Evolutionary conservation across 1,284 basidiomycete genomes (phyloP).

Genomic region (Leccinum fuscescens): DNA sequence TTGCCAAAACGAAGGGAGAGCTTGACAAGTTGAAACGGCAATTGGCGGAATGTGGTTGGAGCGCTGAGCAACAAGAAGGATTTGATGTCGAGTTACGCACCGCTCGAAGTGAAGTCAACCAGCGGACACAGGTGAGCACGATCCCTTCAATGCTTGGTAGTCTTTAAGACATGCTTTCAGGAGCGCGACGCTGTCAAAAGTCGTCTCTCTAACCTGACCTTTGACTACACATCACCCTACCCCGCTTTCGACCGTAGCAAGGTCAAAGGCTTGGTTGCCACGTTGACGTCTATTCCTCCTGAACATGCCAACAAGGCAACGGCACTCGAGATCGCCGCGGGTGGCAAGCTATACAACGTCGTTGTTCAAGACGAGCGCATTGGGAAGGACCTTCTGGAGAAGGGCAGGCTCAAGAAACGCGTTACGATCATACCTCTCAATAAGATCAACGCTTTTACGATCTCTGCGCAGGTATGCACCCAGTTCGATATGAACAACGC

Average conservation of each 20-base stretch:
- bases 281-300: constrained; percentile 73
- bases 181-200: constrained; percentile 72
- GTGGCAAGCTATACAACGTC: constrained; percentile 90
- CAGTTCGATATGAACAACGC: neutral
- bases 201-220: constrained; percentile 74
- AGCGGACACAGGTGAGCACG: constrained; percentile 63
- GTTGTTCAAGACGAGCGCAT: constrained; percentile 91
- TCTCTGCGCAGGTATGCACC: constrained; percentile 57
- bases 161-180: constrained; percentile 38
- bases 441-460: constrained; percentile 78
- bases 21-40: constrained; percentile 58
- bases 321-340: constrained; percentile 92
- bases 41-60: constrained; percentile 75
- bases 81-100: constrained; percentile 57
- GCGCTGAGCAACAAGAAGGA: constrained; percentile 70
- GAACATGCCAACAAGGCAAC: constrained; percentile 79
- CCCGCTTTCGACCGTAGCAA: constrained; percentile 83
- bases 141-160: neutral
- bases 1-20: constrained; percentile 61
- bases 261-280: constrained; percentile 94
- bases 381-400: constrained; percentile 82
- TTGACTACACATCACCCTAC: constrained; percentile 78
- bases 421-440: constrained; percentile 94
- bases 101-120: constrained; percentile 58
- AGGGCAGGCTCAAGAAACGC: constrained; percentile 84